Evolutionary conservation across 257 asterid genomes (phyloP).

Genomic region (Knoxia roxburghii): DNA sequence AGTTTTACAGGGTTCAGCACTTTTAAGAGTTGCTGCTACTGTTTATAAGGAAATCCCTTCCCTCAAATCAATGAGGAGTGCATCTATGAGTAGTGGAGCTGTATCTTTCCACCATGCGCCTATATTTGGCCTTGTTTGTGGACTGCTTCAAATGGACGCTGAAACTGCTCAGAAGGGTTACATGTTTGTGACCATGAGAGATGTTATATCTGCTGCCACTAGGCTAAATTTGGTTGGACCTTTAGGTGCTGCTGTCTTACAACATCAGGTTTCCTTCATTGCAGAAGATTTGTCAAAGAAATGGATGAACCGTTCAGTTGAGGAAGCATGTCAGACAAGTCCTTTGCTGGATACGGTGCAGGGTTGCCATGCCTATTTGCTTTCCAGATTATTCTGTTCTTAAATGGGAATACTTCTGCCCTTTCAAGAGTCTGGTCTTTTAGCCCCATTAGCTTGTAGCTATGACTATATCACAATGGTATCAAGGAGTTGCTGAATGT

Average conservation of each 20-base stretch:
- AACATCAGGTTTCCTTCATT: slow-evolving; percentile 49
- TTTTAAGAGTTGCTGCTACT: slow-evolving; percentile 71
- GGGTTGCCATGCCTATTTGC: slow-evolving; percentile 93
- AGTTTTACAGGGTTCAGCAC: slow-evolving; percentile 77
- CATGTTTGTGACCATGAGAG: slow-evolving; percentile 85
- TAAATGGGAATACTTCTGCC: slow-evolving; percentile 21
- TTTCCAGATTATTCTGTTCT: slow-evolving; percentile 89
- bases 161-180: slow-evolving; percentile 65
- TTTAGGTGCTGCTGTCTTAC: slow-evolving; percentile 75
- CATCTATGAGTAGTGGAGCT: slow-evolving; percentile 38
- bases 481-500: neutral
- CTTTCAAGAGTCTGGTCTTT: neutral
- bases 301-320: slow-evolving; percentile 76
- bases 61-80: slow-evolving; percentile 48
- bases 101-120: slow-evolving; percentile 78
- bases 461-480: neutral
- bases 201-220: slow-evolving; percentile 84
- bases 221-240: slow-evolving; percentile 89
- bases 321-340: slow-evolving; percentile 86
- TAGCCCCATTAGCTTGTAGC: neutral
- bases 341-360: slow-evolving; percentile 86
- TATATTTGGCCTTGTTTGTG: slow-evolving; percentile 71
- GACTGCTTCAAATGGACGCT: slow-evolving; percentile 59
- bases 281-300: slow-evolving; percentile 58
- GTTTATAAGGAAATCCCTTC: slow-evolving; percentile 59